Evolutionary conservation across 2,329 filamentous ascomycete genomes (phyloP).

Genomic region (Neoscytalidium dimidiatum): DNA sequence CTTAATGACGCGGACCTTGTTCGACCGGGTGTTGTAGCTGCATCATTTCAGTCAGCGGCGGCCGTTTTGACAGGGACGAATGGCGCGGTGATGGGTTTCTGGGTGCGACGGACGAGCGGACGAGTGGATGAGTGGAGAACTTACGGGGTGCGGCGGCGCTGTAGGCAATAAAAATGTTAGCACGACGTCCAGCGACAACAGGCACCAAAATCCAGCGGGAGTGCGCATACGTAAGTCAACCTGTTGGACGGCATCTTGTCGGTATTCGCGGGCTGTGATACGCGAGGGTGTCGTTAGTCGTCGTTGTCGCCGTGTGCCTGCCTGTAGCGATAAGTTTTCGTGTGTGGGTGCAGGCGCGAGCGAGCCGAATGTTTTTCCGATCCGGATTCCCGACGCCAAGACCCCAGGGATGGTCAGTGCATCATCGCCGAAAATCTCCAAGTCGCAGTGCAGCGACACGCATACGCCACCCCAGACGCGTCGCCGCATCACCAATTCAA

Average conservation of each 20-base stretch:
- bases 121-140: slow-evolving; percentile 23
- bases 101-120: slow-evolving; percentile 1
- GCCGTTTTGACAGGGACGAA: not conserved
- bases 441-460: slow-evolving; percentile 14
- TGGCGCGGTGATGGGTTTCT: not conserved
- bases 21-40: slow-evolving; percentile 97
- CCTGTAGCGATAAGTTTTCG: slow-evolving; percentile 3
- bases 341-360: not conserved
- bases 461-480: slow-evolving; percentile 17
- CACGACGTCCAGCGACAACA: not conserved
- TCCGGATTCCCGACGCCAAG: not conserved
- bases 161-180: slow-evolving; percentile 25
- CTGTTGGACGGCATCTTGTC: slow-evolving; percentile 56
- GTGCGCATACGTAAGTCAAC: slow-evolving; percentile 57
- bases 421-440: slow-evolving; percentile 12
- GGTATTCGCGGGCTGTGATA: slow-evolving; percentile 24
- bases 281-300: slow-evolving; percentile 18
- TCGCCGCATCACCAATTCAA: slow-evolving; percentile 12
- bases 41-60: slow-evolving; percentile 21
- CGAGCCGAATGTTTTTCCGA: slow-evolving; percentile 13
- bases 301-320: slow-evolving; percentile 13
- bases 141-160: slow-evolving; percentile 58
- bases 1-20: slow-evolving; percentile 90
- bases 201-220: not conserved
- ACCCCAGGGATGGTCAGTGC: not conserved